phyloP scores from a whole-genome alignment of 305 asterid genomes.

The Solanum aculeatissimum region DNA sequence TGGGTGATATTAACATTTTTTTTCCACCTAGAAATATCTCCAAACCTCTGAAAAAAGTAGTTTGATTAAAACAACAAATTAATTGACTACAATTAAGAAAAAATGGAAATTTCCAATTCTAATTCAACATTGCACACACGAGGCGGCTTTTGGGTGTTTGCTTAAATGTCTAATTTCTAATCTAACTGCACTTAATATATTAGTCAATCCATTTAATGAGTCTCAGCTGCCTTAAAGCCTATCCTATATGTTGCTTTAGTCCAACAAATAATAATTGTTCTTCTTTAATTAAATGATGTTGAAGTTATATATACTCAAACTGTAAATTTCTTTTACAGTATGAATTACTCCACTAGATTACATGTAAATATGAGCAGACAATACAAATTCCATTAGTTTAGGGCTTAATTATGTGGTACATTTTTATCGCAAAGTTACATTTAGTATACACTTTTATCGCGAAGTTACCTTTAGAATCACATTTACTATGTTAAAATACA shows the following conservation, averaged over 20 bases:
- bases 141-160: background rate
- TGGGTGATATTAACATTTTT: too few species aligned
- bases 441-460: too few species aligned
- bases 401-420: too few species aligned
- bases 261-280: background rate
- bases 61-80: background rate
- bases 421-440: too few species aligned
- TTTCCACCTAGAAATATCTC: too few species aligned
- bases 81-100: background rate
- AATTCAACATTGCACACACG: background rate
- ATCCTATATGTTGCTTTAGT: background rate
- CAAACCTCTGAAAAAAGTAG: too few species aligned
- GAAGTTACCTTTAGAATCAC: too few species aligned
- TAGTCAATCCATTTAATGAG: background rate
- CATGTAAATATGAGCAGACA: background rate
- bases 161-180: background rate
- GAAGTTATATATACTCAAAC: background rate
- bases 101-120: background rate
- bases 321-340: background rate
- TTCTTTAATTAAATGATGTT: background rate
- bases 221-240: background rate
- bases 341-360: background rate
- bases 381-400: too few species aligned
- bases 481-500: too few species aligned
- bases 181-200: background rate